These are phyloP conservation scores for Gastrodia elata DNA, from an alignment of 106 monocot species.

Conservation along the genomic window DNA sequence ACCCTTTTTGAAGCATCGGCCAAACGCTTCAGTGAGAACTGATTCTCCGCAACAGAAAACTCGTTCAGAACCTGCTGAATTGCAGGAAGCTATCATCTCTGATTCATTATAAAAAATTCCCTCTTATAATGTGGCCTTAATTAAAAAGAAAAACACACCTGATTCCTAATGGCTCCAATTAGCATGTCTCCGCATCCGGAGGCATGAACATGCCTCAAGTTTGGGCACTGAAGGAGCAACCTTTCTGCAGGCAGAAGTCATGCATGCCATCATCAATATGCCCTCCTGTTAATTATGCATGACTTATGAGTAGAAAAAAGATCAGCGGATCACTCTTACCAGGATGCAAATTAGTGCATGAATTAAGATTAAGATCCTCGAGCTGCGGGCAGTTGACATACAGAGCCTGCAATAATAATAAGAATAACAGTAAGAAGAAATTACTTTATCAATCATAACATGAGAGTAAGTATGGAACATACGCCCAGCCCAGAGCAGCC, in stretches of 20 bases:
- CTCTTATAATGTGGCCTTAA: no score
- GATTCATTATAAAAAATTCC: no score
- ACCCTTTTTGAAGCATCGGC: constrained; percentile 88
- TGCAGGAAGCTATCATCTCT: no score
- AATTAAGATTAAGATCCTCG: constrained; percentile 81
- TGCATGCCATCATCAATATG: background rate
- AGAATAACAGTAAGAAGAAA: background rate
- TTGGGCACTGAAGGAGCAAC: constrained; percentile 78
- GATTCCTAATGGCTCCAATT: constrained; percentile 58
- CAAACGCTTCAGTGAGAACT: constrained; percentile 51
- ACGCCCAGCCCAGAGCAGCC: constrained; percentile 92
- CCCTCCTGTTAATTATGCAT: background rate
- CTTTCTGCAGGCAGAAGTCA: constrained; percentile 36
- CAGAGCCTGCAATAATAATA: constrained; percentile 46
- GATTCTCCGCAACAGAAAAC: constrained; percentile 27
- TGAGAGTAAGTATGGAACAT: constrained; percentile 20
- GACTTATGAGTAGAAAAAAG: background rate
- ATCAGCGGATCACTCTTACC: constrained; percentile 21
- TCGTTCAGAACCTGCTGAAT: constrained; percentile 59
- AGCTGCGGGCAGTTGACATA: constrained; percentile 87
- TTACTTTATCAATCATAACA: background rate
- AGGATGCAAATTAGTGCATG: constrained; percentile 81
- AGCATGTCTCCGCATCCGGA: constrained; percentile 77
- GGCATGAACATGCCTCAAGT: constrained; percentile 61
- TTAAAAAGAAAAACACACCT: constrained; percentile 34